phyloP scores from a whole-genome alignment of 805 yeast genomes.

The Isabelozyma rhagii region DNA sequence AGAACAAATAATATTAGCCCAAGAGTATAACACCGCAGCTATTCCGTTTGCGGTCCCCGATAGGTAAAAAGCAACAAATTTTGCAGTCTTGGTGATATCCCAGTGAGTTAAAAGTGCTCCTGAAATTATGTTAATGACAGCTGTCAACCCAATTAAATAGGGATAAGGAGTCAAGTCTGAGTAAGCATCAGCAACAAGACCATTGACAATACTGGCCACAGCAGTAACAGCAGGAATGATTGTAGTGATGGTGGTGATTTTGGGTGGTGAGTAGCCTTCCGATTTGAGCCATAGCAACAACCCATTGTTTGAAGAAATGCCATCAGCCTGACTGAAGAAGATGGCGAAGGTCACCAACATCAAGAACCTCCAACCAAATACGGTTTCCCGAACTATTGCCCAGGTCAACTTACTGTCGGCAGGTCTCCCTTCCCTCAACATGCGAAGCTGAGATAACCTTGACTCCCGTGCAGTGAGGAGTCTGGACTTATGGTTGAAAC shows the following conservation, averaged over 20 bases:
- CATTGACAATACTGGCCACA: conserved; percentile 20
- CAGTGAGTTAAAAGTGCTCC: conserved; percentile 8
- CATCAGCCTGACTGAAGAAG: conserved; percentile 30
- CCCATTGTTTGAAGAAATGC: conserved; percentile 23
- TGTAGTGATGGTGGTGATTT: conserved; percentile 15
- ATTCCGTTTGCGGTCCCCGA: conserved; percentile 11
- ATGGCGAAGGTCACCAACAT: conserved; percentile 24
- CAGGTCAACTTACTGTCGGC: conserved; percentile 13
- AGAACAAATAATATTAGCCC: conserved; percentile 13
- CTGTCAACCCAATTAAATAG: conserved; percentile 14
- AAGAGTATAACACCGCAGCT: conserved; percentile 11
- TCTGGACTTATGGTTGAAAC: conserved; percentile 1
- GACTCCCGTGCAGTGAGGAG: conserved; percentile 3
- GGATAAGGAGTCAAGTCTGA: conserved; percentile 15
- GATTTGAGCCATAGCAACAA: conserved; percentile 16
- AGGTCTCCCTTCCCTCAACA: conserved; percentile 9
- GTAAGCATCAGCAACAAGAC: conserved; percentile 23
- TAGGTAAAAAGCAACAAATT: conserved; percentile 9
- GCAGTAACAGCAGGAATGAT: conserved; percentile 20
- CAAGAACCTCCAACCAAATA: conserved; percentile 21
- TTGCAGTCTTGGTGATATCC: conserved; percentile 7
- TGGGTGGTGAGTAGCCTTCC: conserved; percentile 10
- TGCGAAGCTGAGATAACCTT: conserved; percentile 7
- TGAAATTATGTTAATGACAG: conserved; percentile 6
- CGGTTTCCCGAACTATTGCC: conserved; percentile 5